Conservation (phyloP, 2,329 filamentous ascomycete species). For the Nannizziopsis barbatae region DNA sequence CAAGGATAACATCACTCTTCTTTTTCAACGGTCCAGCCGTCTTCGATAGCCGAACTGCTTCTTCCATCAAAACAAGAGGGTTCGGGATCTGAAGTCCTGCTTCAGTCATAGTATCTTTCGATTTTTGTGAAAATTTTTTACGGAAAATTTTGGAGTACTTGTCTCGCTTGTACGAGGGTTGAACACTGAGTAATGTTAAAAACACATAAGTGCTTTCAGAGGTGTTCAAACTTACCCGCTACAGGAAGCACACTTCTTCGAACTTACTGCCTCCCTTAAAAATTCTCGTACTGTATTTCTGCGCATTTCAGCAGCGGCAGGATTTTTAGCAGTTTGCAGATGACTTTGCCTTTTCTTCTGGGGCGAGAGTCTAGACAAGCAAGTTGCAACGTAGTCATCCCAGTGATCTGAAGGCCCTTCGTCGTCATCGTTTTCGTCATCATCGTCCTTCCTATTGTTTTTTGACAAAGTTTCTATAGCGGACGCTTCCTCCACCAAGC, state of each 20-base stretch:
- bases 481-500: conserved; percentile 59
- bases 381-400: conserved; percentile 59
- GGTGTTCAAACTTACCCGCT: conserved; percentile 35
- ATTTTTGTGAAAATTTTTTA: conserved; percentile 62
- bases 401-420: conserved; percentile 45
- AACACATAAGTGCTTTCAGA: conserved; percentile 14
- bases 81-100: conserved; percentile 56
- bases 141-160: conserved; percentile 89
- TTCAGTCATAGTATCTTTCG: conserved; percentile 65
- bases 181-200: conserved; percentile 46
- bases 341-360: conserved; percentile 34
- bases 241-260: conserved; percentile 59
- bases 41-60: conserved; percentile 31
- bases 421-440: conserved; percentile 51
- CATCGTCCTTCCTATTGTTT: conserved; percentile 43
- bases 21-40: conserved; percentile 23
- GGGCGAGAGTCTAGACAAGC: conserved; percentile 51
- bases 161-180: conserved; percentile 78
- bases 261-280: conserved; percentile 57
- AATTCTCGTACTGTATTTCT: conserved; percentile 71
- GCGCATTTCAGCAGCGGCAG: conserved; percentile 67
- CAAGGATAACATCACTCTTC: conserved; percentile 12
- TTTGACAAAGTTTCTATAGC: conserved; percentile 44
- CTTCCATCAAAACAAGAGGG: conserved; percentile 52
- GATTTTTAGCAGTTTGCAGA: conserved; percentile 57